Evolutionary conservation across 2,329 filamentous ascomycete genomes (phyloP).

Genomic region (Monosporascus sp.): DNA sequence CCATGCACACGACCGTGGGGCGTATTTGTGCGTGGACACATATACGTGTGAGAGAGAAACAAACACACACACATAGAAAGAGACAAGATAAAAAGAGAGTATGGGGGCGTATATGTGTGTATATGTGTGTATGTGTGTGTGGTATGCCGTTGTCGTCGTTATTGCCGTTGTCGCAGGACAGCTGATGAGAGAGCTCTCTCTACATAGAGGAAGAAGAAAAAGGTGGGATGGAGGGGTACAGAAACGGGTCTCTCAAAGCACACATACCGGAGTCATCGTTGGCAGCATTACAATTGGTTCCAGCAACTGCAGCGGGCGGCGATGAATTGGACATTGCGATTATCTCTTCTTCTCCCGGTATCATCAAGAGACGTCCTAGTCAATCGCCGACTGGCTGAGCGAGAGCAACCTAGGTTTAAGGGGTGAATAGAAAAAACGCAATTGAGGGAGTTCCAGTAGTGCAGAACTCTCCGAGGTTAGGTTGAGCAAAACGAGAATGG

Average conservation of each 20-base stretch:
- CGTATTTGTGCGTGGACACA: background rate
- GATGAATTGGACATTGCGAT: constrained; percentile 28
- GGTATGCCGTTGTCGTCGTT: background rate
- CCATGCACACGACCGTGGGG: background rate
- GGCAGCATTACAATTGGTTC: constrained; percentile 18
- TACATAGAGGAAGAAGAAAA: constrained; percentile 2
- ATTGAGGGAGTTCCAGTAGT: background rate
- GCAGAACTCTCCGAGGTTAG: background rate
- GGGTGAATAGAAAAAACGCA: background rate
- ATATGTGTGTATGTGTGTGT: background rate
- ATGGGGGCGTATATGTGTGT: background rate
- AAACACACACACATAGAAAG: no score
- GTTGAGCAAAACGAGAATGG: background rate
- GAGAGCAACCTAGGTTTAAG: background rate
- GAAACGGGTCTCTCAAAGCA: constrained; percentile 3
- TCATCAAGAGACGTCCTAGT: background rate
- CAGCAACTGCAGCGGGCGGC: constrained; percentile 21
- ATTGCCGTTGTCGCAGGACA: constrained; percentile 4
- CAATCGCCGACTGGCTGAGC: constrained; percentile 8
- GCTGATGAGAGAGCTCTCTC: background rate
- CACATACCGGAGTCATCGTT: constrained; percentile 28
- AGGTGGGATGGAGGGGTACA: constrained; percentile 11
- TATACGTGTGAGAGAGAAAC: no score
- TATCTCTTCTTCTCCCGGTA: background rate
- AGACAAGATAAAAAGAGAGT: no score